These are phyloP conservation scores for Exophiala phaeomuriformis DNA, from an alignment of 2,329 filamentous ascomycete genomes.

Conservation along the genomic window DNA sequence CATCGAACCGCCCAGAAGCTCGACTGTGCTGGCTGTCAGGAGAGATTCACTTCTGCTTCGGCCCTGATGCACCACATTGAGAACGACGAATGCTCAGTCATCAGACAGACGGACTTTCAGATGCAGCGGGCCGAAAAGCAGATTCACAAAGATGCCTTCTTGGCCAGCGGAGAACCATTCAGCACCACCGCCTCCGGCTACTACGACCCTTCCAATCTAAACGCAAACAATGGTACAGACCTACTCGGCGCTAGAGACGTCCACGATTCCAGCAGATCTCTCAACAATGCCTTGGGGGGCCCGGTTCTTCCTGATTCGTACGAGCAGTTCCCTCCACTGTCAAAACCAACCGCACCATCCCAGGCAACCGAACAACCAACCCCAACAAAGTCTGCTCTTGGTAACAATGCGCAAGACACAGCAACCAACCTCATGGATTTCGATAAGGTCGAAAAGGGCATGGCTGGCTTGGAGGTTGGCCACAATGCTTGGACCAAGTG, in stretches of 20 bases:
- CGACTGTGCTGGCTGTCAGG: slow-evolving; percentile 42
- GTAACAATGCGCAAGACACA: not conserved
- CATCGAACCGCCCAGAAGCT: slow-evolving; percentile 46
- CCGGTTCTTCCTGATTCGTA: slow-evolving; percentile 5
- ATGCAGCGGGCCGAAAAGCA: slow-evolving; percentile 46
- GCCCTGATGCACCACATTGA: slow-evolving; percentile 51
- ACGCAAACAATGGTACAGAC: not conserved
- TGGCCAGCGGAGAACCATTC: slow-evolving; percentile 3
- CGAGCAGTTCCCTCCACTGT: slow-evolving; percentile 11
- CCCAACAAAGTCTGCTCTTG: not conserved
- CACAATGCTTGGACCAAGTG: not conserved
- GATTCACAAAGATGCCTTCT: slow-evolving; percentile 36
- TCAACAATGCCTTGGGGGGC: slow-evolving; percentile 10
- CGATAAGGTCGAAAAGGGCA: not conserved
- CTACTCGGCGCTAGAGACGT: not conserved
- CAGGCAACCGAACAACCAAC: not conserved
- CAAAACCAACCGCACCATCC: not conserved
- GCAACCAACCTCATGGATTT: slow-evolving; percentile 9
- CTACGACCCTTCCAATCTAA: not conserved
- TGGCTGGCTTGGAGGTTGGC: slow-evolving; percentile 2
- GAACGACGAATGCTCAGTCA: slow-evolving; percentile 42
- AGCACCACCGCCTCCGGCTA: not conserved
- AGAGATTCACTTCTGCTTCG: slow-evolving; percentile 43
- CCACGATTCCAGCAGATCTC: not conserved
- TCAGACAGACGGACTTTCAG: slow-evolving; percentile 40